A percentile compares a stretch with the other conserved stretches of the same genome.
Conservation (phyloP, 169 alveolate species). For the Theileria orientalis region DNA sequence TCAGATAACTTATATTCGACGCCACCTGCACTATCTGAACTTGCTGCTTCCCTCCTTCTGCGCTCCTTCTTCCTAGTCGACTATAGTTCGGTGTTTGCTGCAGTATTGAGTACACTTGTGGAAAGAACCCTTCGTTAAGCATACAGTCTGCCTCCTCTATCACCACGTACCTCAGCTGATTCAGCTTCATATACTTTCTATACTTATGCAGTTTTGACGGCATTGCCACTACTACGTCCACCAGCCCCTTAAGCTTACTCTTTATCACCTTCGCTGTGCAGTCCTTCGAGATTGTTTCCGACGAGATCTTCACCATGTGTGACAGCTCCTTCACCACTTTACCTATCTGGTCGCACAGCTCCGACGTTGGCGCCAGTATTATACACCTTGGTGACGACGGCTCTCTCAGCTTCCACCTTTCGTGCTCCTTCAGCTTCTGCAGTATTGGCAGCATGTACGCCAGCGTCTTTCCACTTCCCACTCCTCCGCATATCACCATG, state of each 20-base stretch:
- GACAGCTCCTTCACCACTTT: slow-evolving; percentile 44
- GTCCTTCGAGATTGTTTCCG: slow-evolving; percentile 46
- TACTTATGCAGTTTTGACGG: slow-evolving; percentile 37
- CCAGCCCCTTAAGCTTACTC: slow-evolving; percentile 44
- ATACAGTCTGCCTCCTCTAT: slow-evolving; percentile 55
- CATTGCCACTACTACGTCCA: slow-evolving; percentile 62
- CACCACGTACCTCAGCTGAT: slow-evolving; percentile 31
- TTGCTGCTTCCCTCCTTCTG: no score
- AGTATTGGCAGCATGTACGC: slow-evolving; percentile 53
- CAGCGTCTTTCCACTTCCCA: slow-evolving; percentile 59
- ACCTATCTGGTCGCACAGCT: slow-evolving; percentile 40
- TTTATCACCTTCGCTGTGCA: slow-evolving; percentile 14
- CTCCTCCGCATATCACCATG: slow-evolving; percentile 34
- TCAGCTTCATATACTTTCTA: slow-evolving; percentile 29
- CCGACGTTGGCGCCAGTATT: slow-evolving; percentile 45
- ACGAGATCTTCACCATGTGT: slow-evolving; percentile 36
- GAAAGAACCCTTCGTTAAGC: slow-evolving; percentile 59
- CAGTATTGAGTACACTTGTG: slow-evolving; percentile 18
- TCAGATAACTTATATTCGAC: slow-evolving; percentile 25
- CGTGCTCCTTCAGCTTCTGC: slow-evolving; percentile 50
- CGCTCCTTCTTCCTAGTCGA: background rate
- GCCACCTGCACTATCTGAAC: slow-evolving; percentile 45
- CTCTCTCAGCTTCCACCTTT: slow-evolving; percentile 15
- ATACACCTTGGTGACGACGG: slow-evolving; percentile 53
- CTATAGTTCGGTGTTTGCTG: slow-evolving; percentile 11